Evolutionary conservation across 2,329 filamentous ascomycete genomes (phyloP), one percentile per base, ranked within the genome.

Genomic region (Exutisphaerella laricina): DNA sequence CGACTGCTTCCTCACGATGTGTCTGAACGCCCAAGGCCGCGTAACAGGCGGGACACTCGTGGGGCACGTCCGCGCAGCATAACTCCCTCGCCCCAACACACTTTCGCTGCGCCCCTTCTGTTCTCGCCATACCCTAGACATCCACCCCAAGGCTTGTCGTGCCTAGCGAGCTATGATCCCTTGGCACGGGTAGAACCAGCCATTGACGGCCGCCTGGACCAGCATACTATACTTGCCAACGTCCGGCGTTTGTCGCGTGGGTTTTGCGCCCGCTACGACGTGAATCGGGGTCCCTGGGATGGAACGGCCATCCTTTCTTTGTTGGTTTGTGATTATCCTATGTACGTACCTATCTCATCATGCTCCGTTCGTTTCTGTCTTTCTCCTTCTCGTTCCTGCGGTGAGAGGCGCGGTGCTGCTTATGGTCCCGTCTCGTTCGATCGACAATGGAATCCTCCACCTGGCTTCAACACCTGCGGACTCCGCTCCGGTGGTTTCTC

Each of bases 381-480:
- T 14, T 12, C 14, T 33, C 31, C 20, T 33, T 35, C 17, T 35
- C 23, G 33, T 23, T n/a, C 9, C n/a, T 33, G 30, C 38, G 10
- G 12, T 18, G 31, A 21, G 25, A 37, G 10, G 14, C 26, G 26
- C 4, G 26, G 21, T 29, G 10, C 5, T 38, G 18, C 22, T 13
- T 21, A 10, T 23, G 25, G 21, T 39, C 6, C 21, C 40, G 8
- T 14, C n/a, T 17, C 9, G 26, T 17, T 12, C 21, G 29, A 34
- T 18, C 43, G 14, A 47, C 32, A 22, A 52, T 52, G 50, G 28
- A 28, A 26, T 53, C 37, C 44, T 39, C 45, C 41, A 39, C 16
- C 17, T 40, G 42, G 37, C 26, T 36, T 32, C 38, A 46, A 28
- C 36, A 44, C 35, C 31, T 46, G 22, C 43, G 46, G 37, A 41